A percentile compares a stretch with the other conserved stretches of the same genome.
These are phyloP conservation scores for Sarocladium kiliense DNA, from an alignment of 2,329 filamentous ascomycete species.

Conservation along the genomic window DNA sequence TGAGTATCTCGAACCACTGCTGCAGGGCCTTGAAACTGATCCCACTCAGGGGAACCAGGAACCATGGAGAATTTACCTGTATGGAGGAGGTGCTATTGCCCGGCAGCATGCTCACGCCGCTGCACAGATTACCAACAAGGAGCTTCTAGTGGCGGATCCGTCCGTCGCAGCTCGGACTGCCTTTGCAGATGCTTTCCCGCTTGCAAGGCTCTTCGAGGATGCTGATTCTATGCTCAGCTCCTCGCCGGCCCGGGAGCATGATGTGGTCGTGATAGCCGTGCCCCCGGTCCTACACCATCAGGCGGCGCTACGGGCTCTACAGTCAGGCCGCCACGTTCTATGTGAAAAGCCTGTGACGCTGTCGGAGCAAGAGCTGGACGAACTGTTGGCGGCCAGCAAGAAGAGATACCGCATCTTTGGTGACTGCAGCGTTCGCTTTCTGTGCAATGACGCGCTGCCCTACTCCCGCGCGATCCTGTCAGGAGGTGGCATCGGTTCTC, in stretches of 20 bases:
- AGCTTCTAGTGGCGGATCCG: conserved; percentile 1
- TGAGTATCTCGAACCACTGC: too few relatives aligned
- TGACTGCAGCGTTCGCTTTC: conserved; percentile 17
- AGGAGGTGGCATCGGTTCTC: background rate
- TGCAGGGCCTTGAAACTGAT: too few relatives aligned
- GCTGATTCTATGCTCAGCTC: background rate
- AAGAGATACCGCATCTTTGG: background rate
- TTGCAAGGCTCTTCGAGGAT: background rate
- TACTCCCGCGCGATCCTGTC: background rate
- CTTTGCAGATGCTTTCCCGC: background rate
- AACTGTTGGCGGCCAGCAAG: conserved; percentile 7
- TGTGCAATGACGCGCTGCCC: conserved; percentile 21
- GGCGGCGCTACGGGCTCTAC: background rate
- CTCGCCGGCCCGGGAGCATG: background rate
- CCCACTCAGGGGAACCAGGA: too few relatives aligned
- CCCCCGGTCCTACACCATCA: background rate
- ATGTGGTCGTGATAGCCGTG: background rate
- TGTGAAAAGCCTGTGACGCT: conserved; percentile 11
- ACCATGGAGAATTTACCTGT: conserved; percentile 6
- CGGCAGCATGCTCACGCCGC: background rate
- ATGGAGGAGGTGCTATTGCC: background rate
- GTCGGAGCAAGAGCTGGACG: background rate
- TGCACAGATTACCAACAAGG: background rate
- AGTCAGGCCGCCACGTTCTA: conserved; percentile 9
- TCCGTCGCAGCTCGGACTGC: background rate